phyloP scores from a whole-genome alignment of 495 filamentous ascomycete genomes.

The Lophiotrema nucula region DNA sequence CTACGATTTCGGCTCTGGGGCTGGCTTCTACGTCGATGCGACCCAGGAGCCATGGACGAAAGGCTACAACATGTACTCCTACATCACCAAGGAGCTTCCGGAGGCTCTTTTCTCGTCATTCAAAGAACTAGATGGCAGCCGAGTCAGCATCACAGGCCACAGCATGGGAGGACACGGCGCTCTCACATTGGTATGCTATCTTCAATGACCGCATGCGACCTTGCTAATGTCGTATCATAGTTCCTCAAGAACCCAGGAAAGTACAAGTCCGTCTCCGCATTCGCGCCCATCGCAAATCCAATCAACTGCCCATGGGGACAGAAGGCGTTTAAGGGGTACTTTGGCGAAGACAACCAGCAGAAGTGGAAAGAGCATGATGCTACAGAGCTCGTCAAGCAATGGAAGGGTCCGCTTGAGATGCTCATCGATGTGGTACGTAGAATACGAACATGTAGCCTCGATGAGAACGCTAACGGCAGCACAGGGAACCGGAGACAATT shows the following conservation, averaged over 20 bases:
- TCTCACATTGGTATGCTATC: slow-evolving; percentile 64
- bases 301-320: slow-evolving; percentile 84
- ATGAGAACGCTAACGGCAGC: background rate
- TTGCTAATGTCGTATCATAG: slow-evolving; percentile 35
- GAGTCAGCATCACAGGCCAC: slow-evolving; percentile 84
- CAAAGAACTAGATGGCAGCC: slow-evolving; percentile 59
- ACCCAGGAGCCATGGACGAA: slow-evolving; percentile 67
- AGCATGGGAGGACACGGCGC: slow-evolving; percentile 97
- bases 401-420: slow-evolving; percentile 67
- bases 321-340: slow-evolving; percentile 91
- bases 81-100: slow-evolving; percentile 81
- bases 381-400: slow-evolving; percentile 80
- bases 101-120: slow-evolving; percentile 66
- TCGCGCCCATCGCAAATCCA: slow-evolving; percentile 91
- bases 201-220: background rate
- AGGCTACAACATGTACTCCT: slow-evolving; percentile 90
- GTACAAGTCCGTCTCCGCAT: slow-evolving; percentile 84
- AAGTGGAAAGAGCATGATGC: slow-evolving; percentile 89
- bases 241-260: slow-evolving; percentile 86
- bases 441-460: background rate
- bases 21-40: slow-evolving; percentile 94
- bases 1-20: slow-evolving; percentile 88
- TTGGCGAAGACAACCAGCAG: slow-evolving; percentile 67
- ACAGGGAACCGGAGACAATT: slow-evolving; percentile 86
- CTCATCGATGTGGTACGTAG: slow-evolving; percentile 75